Base-by-base conservation (phyloP, 139 green algal species). In the Ettlia oleoabundans region DNA sequence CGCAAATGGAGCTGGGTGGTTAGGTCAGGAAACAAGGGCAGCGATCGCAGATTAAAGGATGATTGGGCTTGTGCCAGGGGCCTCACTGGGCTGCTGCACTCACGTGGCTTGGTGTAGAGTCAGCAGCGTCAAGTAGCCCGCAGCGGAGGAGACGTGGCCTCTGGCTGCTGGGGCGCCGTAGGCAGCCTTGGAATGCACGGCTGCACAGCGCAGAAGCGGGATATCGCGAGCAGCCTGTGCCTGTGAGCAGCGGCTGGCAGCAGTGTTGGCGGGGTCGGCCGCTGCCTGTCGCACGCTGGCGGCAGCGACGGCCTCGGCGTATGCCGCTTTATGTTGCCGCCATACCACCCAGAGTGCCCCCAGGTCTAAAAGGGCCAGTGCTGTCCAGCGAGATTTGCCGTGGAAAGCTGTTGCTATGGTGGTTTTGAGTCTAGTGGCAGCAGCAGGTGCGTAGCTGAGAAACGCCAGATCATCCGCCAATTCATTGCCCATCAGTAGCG, bases 171-270 rank as follows among this genome's bases (percentile, higher is more conserved):
- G 58, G 0, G 38, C 58, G n/a, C 75, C 75, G 32, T 81, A 81
- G 9, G 75, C 75, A 0, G 75, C 75, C 75, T 71, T 81, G 75
- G 38, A 28, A 8, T 81, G 75, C n/a, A 41, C 75, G 18, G 75
- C 58, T 0, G 75, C 75, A 13, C 24, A 6, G n/a, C 35, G 58
- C 58, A 81, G 73, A 35, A 80, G 35, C 53, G 51, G 19, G 52
- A 80, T 13, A 10, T 80, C 73, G n/a, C n/a, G n/a, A 19, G 37
- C 52, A 22, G n/a, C 7, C 1, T 9, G 4, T 0, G 53, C 52
- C 13, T 15, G 42, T 3, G 58, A 10, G 30, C 63, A 61, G 53
- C 38, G 40, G 13, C 33, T 42, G 15, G 72, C 66, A 51, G 55
- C 21, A 9, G 38, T 24, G 58, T 71, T 62, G 75, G 10, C 35